These are phyloP conservation scores for Apiospora kogelbergensis DNA, from an alignment of 2,329 filamentous ascomycete species.

Conservation along the genomic window DNA sequence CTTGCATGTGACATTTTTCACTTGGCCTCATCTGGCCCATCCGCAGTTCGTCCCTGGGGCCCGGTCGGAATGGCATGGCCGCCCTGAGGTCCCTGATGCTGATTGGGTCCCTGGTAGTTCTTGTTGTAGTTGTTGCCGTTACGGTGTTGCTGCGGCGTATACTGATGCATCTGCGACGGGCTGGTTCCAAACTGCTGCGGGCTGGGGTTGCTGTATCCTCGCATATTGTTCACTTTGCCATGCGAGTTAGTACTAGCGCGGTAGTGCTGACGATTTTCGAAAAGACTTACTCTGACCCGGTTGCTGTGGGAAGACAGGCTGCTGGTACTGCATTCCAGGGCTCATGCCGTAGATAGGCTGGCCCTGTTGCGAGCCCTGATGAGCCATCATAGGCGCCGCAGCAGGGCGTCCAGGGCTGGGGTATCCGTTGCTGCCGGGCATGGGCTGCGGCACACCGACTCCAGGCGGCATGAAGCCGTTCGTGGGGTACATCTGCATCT, in stretches of 20 bases:
- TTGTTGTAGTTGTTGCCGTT: conserved; percentile 55
- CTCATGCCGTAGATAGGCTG: conserved; percentile 78
- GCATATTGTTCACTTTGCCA: conserved; percentile 56
- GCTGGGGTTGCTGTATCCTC: conserved; percentile 59
- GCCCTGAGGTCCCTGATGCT: conserved; percentile 39
- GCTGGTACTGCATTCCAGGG: conserved; percentile 71
- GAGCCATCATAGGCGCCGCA: conserved; percentile 85
- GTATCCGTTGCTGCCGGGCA: conserved; percentile 72
- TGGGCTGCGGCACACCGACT: conserved; percentile 54
- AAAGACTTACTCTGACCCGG: conserved; percentile 69
- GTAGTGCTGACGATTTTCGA: conserved; percentile 19
- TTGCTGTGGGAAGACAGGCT: conserved; percentile 73
- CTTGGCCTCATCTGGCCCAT: conserved; percentile 47
- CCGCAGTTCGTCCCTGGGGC: conserved; percentile 35
- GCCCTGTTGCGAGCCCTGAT: conserved; percentile 90
- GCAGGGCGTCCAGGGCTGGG: conserved; percentile 79
- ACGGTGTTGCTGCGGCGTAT: conserved; percentile 57
- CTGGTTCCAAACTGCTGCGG: conserved; percentile 65
- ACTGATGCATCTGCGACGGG: conserved; percentile 65
- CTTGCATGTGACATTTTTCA: conserved; percentile 24
- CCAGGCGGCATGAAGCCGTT: conserved; percentile 63
- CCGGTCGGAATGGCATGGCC: conserved; percentile 35
- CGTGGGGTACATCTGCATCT: conserved; percentile 80
- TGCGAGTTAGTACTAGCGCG: conserved; percentile 37
- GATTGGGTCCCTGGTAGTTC: conserved; percentile 46